A percentile compares a stretch with the other conserved stretches of the same genome.
Evolutionary conservation across 257 asterid genomes (phyloP).

Genomic region (Solanum paucissectum): DNA sequence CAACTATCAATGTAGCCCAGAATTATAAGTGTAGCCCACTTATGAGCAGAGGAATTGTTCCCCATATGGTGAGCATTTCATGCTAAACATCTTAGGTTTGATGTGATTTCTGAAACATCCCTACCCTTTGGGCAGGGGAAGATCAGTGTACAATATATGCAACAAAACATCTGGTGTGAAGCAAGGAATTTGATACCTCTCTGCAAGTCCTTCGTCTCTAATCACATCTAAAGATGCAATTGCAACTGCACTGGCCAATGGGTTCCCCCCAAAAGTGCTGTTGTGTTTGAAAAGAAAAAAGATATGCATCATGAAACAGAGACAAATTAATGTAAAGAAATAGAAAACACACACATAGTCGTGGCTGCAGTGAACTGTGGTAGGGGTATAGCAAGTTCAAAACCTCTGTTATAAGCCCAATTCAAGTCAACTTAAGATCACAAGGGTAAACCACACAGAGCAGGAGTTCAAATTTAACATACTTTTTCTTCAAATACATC

Average conservation of each 20-base stretch:
- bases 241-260: conserved; percentile 95
- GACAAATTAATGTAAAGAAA: background rate
- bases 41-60: background rate
- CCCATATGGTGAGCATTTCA: background rate
- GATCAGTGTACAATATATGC: background rate
- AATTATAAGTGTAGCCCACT: background rate
- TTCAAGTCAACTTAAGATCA: background rate
- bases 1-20: background rate
- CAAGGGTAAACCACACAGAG: background rate
- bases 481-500: background rate
- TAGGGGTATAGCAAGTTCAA: background rate
- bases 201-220: conserved; percentile 65
- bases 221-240: conserved; percentile 52
- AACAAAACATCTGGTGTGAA: background rate
- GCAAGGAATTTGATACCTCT: conserved; percentile 44
- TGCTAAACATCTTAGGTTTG: background rate
- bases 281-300: background rate
- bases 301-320: background rate
- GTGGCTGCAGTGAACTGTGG: background rate
- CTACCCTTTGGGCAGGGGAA: background rate
- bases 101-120: background rate
- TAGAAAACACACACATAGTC: background rate
- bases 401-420: background rate
- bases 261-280: conserved; percentile 97
- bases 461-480: background rate